A percentile compares a stretch with the other conserved stretches of the same genome.
These are phyloP conservation scores for Clarireedia paspali DNA, from an alignment of 2,329 filamentous ascomycete genomes.

Conservation along the genomic window DNA sequence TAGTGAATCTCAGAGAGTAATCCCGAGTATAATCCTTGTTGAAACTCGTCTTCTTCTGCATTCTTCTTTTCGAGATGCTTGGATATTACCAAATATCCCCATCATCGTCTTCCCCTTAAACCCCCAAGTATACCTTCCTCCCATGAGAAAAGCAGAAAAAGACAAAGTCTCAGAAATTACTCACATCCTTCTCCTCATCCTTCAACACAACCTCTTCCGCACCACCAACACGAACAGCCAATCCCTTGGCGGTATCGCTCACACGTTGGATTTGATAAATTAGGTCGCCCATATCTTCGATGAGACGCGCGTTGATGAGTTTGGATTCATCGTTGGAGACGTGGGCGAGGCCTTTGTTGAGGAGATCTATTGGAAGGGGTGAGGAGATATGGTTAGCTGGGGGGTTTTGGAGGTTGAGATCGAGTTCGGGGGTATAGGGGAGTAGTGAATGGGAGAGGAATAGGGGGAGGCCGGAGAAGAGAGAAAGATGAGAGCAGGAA, in stretches of 20 bases:
- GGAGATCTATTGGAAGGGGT: background rate
- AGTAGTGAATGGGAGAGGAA: background rate
- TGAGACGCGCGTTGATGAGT: conserved; percentile 31
- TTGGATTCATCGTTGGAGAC: conserved; percentile 3
- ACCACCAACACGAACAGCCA: conserved; percentile 33
- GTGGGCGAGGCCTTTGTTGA: background rate
- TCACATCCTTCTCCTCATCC: conserved; percentile 5
- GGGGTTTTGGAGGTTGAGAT: background rate
- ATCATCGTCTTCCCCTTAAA: background rate
- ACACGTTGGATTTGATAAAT: conserved; percentile 40
- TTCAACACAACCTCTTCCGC: conserved; percentile 16
- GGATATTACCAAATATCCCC: too few species aligned
- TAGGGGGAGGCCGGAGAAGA: background rate
- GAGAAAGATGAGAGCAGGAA: background rate
- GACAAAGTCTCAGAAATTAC: background rate
- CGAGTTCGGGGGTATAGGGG: background rate
- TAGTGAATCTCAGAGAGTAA: too few species aligned
- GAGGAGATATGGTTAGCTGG: background rate
- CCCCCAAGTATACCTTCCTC: background rate
- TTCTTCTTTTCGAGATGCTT: too few species aligned
- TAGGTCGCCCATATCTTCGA: conserved; percentile 42
- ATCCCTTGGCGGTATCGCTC: conserved; percentile 35
- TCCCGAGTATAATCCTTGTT: too few species aligned
- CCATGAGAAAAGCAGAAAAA: background rate
- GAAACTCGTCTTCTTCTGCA: too few species aligned